phyloP scores from a whole-genome alignment of 2,329 filamentous ascomycete species.

The Hymenoscyphus occultus region DNA sequence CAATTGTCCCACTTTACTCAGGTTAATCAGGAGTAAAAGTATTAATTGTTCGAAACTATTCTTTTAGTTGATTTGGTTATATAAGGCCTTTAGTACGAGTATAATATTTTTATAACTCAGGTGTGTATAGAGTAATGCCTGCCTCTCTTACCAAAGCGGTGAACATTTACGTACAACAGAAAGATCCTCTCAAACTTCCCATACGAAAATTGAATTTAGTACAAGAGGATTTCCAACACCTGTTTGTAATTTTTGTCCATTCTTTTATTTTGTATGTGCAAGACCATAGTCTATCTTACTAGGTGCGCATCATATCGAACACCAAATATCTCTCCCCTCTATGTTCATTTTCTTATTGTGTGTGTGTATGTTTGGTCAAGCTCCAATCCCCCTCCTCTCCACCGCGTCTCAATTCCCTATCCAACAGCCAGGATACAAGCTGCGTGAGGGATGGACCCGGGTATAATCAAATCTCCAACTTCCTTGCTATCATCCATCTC shows the following conservation, averaged over 20 bases:
- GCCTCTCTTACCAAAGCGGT: too few species aligned
- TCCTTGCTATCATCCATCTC: neutral
- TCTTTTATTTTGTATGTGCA: neutral
- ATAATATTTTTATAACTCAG: too few species aligned
- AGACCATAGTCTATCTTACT: neutral
- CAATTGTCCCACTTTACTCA: too few species aligned
- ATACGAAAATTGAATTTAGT: too few species aligned
- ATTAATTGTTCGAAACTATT: too few species aligned
- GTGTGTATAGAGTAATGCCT: too few species aligned
- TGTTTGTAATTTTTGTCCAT: neutral
- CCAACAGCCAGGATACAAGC: conserved; percentile 4
- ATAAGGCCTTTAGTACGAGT: too few species aligned
- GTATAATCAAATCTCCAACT: conserved; percentile 3
- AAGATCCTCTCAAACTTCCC: too few species aligned
- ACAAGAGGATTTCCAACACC: too few species aligned
- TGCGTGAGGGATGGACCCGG: neutral
- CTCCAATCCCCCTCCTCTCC: neutral
- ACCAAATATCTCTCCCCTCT: neutral
- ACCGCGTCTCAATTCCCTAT: neutral
- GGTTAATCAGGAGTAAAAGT: too few species aligned
- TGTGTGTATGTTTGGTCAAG: neutral
- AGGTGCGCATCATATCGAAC: neutral
- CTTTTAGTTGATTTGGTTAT: too few species aligned
- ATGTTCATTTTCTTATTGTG: neutral
- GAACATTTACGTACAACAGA: too few species aligned